A percentile compares a stretch with the other conserved stretches of the same genome.
These are phyloP conservation scores for Pyrenula aspistea DNA, from an alignment of 495 filamentous ascomycete genomes.

Conservation along the genomic window DNA sequence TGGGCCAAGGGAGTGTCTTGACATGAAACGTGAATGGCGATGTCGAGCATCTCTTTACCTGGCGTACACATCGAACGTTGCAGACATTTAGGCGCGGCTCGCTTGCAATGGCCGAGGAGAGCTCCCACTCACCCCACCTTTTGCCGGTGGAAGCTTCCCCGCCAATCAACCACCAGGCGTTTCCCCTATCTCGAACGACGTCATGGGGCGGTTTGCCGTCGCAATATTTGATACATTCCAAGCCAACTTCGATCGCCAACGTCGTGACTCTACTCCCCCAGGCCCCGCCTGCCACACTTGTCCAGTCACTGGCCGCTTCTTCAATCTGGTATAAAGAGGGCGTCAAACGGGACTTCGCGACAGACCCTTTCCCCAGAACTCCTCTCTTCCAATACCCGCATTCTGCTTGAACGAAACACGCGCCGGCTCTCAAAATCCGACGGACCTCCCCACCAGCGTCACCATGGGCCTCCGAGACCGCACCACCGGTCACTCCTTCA, in stretches of 20 bases:
- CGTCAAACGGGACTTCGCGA: neutral
- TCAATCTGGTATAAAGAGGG: neutral
- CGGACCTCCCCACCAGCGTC: slow-evolving; percentile 1
- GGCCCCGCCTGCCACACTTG: neutral
- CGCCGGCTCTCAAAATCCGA: neutral
- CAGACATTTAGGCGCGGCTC: too few relatives aligned
- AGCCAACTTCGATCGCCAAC: neutral
- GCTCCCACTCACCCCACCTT: too few relatives aligned
- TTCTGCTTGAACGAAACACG: too few relatives aligned
- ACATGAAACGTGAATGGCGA: too few relatives aligned
- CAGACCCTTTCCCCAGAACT: neutral
- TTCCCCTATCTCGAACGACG: neutral
- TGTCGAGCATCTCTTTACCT: too few relatives aligned
- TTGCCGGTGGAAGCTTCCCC: neutral
- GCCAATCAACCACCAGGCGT: neutral
- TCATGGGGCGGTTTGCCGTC: neutral
- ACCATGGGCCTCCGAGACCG: slow-evolving; percentile 1
- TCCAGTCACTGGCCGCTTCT: neutral
- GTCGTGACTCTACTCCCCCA: neutral
- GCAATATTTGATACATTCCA: neutral
- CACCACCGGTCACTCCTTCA: neutral
- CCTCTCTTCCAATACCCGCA: neutral
- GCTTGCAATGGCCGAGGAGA: too few relatives aligned
- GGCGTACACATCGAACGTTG: too few relatives aligned
- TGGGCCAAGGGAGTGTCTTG: too few relatives aligned